phyloP scores from a whole-genome alignment of 2,329 filamentous ascomycete genomes.

The Pseudogymnoascus sp. region DNA sequence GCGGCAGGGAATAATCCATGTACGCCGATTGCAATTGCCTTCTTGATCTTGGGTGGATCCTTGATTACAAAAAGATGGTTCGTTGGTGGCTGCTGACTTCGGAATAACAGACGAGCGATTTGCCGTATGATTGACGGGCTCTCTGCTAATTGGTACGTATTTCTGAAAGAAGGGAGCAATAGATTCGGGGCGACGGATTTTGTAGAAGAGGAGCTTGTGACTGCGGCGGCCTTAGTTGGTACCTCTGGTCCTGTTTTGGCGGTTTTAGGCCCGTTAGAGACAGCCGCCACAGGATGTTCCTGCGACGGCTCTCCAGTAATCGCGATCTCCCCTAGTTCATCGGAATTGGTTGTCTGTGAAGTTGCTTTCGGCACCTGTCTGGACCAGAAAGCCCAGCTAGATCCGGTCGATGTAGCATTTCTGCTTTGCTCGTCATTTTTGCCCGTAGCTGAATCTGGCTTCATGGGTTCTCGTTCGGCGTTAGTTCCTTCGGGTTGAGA shows the following conservation, averaged over 20 bases:
- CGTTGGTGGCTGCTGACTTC: slow-evolving; percentile 47
- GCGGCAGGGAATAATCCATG: slow-evolving; percentile 90
- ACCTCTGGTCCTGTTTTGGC: not conserved
- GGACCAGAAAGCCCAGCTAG: slow-evolving; percentile 79
- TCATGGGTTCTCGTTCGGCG: slow-evolving; percentile 30
- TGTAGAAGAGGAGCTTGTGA: slow-evolving; percentile 18
- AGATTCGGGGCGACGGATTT: slow-evolving; percentile 48
- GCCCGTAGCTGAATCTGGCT: slow-evolving; percentile 36
- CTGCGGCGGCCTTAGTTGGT: not conserved
- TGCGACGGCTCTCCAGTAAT: slow-evolving; percentile 52
- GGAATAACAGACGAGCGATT: slow-evolving; percentile 51
- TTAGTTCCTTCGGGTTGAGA: slow-evolving; percentile 18
- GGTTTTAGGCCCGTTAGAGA: not conserved
- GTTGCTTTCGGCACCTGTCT: slow-evolving; percentile 29
- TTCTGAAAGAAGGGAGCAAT: slow-evolving; percentile 61
- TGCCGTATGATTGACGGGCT: slow-evolving; percentile 66
- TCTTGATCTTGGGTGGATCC: slow-evolving; percentile 66
- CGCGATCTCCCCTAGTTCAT: slow-evolving; percentile 43
- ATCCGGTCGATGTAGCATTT: slow-evolving; percentile 37
- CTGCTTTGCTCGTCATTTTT: slow-evolving; percentile 36
- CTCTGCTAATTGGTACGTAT: slow-evolving; percentile 60
- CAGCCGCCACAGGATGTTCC: slow-evolving; percentile 34
- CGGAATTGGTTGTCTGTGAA: slow-evolving; percentile 2
- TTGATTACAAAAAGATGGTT: slow-evolving; percentile 68
- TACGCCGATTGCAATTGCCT: slow-evolving; percentile 85